Percentiles rank a stretch among this genome's conserved stretches.
These are phyloP conservation scores for Didymella arachidicola DNA, from an alignment of 2,329 filamentous ascomycete species.

Conservation along the genomic window DNA sequence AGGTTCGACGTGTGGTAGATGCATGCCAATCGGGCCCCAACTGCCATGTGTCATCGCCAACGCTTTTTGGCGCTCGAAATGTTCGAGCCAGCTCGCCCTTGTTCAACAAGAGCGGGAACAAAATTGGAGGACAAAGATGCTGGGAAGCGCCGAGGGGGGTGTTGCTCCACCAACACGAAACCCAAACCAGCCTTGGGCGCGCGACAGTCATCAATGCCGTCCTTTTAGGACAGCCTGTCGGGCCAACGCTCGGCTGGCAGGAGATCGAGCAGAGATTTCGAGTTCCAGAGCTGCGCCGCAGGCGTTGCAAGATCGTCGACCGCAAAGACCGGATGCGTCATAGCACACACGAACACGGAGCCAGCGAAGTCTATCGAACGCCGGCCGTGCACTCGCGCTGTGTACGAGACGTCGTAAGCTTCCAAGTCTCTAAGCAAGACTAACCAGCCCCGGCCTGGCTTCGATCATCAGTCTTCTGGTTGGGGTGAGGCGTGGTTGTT, in stretches of 20 bases:
- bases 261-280: constrained; percentile 36
- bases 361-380: constrained; percentile 48
- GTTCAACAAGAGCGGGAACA: constrained; percentile 22
- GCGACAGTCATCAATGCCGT: constrained; percentile 30
- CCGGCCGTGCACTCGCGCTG: constrained; percentile 41
- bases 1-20: constrained; percentile 20
- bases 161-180: constrained; percentile 43
- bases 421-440: constrained; percentile 22
- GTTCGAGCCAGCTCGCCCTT: constrained; percentile 42
- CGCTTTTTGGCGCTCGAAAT: constrained; percentile 36
- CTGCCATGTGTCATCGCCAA: constrained; percentile 45
- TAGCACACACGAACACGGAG: constrained; percentile 31
- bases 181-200: constrained; percentile 43
- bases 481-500: constrained; percentile 41
- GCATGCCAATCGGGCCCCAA: constrained; percentile 31
- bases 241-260: constrained; percentile 29
- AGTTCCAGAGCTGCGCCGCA: constrained; percentile 34
- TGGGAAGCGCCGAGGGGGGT: constrained; percentile 28
- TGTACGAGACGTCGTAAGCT: constrained; percentile 47
- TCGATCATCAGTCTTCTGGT: constrained; percentile 35
- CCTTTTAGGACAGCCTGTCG: constrained; percentile 29
- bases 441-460: constrained; percentile 30
- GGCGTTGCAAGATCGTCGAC: constrained; percentile 45
- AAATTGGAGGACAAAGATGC: constrained; percentile 29
- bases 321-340: constrained; percentile 45